These are phyloP conservation scores for Verticillium zaregamsianum DNA, from an alignment of 2,329 filamentous ascomycete species.

Conservation along the genomic window DNA sequence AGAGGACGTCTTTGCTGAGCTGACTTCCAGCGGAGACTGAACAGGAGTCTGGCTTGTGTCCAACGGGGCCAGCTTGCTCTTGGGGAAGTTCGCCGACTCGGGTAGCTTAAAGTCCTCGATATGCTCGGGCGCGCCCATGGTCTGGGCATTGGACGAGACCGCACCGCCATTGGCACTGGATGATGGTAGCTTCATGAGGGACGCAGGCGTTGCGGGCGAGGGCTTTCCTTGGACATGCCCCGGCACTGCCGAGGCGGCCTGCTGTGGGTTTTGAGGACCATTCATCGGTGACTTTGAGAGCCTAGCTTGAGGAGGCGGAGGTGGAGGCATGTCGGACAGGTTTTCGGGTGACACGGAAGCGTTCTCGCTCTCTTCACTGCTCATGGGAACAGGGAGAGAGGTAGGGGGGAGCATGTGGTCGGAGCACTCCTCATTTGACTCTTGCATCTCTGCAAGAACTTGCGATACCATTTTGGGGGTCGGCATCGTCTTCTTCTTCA, in stretches of 20 bases:
- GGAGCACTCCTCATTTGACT: conserved; percentile 32
- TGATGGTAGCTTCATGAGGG: conserved; percentile 72
- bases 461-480: conserved; percentile 55
- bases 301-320: conserved; percentile 60
- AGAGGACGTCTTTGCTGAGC: conserved; percentile 40
- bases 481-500: conserved; percentile 47
- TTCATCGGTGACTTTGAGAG: conserved; percentile 63
- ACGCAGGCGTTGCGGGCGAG: conserved; percentile 79
- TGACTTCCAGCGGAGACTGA: conserved; percentile 31
- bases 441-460: conserved; percentile 49
- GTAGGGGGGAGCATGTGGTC: conserved; percentile 14
- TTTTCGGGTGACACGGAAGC: conserved; percentile 61
- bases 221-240: conserved; percentile 32
- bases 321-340: conserved; percentile 62
- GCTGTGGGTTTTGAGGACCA: conserved; percentile 41
- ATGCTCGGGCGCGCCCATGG: conserved; percentile 42
- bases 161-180: conserved; percentile 39
- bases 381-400: conserved; percentile 9
- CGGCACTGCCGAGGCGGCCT: conserved; percentile 16
- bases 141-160: conserved; percentile 36
- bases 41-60: conserved; percentile 46
- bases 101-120: conserved; percentile 65
- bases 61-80: conserved; percentile 40
- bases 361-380: conserved; percentile 57
- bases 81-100: conserved; percentile 55